Conservation (phyloP, 257 asterid genomes). For the Ilex aquifolium region DNA sequence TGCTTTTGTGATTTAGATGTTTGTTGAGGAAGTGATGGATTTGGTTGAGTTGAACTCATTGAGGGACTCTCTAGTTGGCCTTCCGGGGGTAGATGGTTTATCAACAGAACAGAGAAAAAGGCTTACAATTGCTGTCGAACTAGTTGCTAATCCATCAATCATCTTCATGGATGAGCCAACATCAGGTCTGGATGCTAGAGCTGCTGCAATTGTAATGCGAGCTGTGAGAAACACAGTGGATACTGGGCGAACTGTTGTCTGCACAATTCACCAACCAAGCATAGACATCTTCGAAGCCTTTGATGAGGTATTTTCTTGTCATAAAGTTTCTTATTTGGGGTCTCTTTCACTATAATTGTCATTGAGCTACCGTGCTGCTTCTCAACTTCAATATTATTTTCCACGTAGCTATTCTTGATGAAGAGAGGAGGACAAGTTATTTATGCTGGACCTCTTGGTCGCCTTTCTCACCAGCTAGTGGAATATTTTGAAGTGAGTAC, state of each 20-base stretch:
- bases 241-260: slow-evolving; percentile 65
- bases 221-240: slow-evolving; percentile 68
- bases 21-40: slow-evolving; percentile 75
- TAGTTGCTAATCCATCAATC: slow-evolving; percentile 65
- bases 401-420: slow-evolving; percentile 45
- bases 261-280: slow-evolving; percentile 75
- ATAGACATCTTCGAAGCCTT: slow-evolving; percentile 65
- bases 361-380: not conserved
- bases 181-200: slow-evolving; percentile 66
- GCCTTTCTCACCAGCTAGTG: slow-evolving; percentile 37
- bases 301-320: slow-evolving; percentile 40
- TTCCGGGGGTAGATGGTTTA: slow-evolving; percentile 62
- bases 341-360: not conserved
- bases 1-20: slow-evolving; percentile 38
- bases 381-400: not conserved
- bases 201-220: slow-evolving; percentile 73
- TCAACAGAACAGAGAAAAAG: slow-evolving; percentile 65
- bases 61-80: slow-evolving; percentile 50
- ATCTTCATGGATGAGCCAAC: slow-evolving; percentile 82
- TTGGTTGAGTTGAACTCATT: slow-evolving; percentile 46
- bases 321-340: not conserved
- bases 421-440: slow-evolving; percentile 68
- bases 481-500: slow-evolving; percentile 55
- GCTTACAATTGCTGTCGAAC: slow-evolving; percentile 63
- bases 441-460: slow-evolving; percentile 65